phyloP scores from a whole-genome alignment of 805 yeast genomes.

The Saccharomycopsis vini region DNA sequence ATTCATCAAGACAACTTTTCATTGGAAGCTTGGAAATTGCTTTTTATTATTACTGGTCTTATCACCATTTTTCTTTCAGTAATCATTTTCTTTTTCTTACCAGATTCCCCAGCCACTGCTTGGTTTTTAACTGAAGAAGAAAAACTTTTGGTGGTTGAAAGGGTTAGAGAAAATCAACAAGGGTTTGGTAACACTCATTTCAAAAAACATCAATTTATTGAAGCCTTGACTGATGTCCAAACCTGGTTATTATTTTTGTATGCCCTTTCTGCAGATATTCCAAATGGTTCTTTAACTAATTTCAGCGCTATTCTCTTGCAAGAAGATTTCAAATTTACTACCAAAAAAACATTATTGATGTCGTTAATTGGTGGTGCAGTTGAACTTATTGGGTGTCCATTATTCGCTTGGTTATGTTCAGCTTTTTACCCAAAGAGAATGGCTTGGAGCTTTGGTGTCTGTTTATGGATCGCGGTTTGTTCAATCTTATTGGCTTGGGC shows the following conservation, averaged over 20 bases:
- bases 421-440: not conserved
- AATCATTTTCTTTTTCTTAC: conserved; percentile 33
- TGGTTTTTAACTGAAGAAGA: conserved; percentile 34
- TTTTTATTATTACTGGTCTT: conserved; percentile 45
- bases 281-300: conserved; percentile 37
- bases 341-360: conserved; percentile 33
- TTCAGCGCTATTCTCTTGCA: conserved; percentile 34
- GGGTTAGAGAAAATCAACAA: conserved; percentile 36
- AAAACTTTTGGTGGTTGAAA: conserved; percentile 32
- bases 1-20: conserved; percentile 25
- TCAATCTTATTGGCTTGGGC: conserved; percentile 40
- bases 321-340: conserved; percentile 32
- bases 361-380: conserved; percentile 41
- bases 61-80: conserved; percentile 40
- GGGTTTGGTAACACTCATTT: conserved; percentile 35
- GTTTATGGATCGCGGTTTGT: conserved; percentile 17
- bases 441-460: conserved; percentile 2
- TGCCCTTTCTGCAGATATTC: conserved; percentile 28
- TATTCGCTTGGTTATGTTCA: conserved; percentile 19
- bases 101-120: conserved; percentile 37
- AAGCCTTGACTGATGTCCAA: conserved; percentile 33
- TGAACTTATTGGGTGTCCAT: conserved; percentile 25
- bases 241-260: conserved; percentile 32
- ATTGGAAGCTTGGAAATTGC: conserved; percentile 42
- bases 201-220: conserved; percentile 31